Percentiles rank a stretch among this genome's conserved stretches.
phyloP scores from a whole-genome alignment of 306 rosid genomes.

The Malus asiatica region DNA sequence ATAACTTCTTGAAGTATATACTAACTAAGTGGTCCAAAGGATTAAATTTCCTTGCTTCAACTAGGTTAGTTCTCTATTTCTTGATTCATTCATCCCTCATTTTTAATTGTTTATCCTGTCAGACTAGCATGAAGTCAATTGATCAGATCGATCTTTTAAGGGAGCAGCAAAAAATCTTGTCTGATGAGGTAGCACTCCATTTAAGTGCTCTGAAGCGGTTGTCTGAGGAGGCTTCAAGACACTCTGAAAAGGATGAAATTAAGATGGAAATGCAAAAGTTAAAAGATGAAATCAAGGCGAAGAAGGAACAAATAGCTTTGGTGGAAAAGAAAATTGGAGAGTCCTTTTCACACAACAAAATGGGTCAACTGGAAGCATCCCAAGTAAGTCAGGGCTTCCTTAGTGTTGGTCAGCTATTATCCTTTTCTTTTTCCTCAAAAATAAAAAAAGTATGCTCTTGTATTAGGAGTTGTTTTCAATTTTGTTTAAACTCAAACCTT shows the following conservation, averaged over 20 bases:
- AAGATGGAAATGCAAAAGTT: constrained; percentile 65
- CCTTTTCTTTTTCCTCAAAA: not conserved
- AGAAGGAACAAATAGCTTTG: constrained; percentile 71
- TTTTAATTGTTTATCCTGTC: constrained; percentile 8
- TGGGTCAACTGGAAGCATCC: constrained; percentile 57
- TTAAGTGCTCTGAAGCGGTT: constrained; percentile 85
- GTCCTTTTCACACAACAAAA: constrained; percentile 43
- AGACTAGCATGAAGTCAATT: constrained; percentile 74
- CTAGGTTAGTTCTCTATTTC: not conserved
- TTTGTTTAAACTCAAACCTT: constrained; percentile 22
- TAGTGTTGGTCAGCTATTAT: constrained; percentile 9
- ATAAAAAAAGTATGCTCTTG: not conserved
- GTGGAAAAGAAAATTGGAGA: constrained; percentile 75
- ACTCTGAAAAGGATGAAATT: constrained; percentile 62
- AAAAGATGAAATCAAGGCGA: constrained; percentile 67
- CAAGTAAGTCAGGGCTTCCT: constrained; percentile 42
- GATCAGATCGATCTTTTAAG: constrained; percentile 84
- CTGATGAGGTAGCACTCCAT: constrained; percentile 92
- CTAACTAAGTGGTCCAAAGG: not conserved
- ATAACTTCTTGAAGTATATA: not conserved
- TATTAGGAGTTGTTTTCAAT: not conserved
- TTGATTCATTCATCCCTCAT: not conserved
- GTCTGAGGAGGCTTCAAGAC: constrained; percentile 66
- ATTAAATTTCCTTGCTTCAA: not conserved
- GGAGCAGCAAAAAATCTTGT: constrained; percentile 84